phyloP scores from a whole-genome alignment of 768 basidiomycete genomes.

The Tulasnella calospora region DNA sequence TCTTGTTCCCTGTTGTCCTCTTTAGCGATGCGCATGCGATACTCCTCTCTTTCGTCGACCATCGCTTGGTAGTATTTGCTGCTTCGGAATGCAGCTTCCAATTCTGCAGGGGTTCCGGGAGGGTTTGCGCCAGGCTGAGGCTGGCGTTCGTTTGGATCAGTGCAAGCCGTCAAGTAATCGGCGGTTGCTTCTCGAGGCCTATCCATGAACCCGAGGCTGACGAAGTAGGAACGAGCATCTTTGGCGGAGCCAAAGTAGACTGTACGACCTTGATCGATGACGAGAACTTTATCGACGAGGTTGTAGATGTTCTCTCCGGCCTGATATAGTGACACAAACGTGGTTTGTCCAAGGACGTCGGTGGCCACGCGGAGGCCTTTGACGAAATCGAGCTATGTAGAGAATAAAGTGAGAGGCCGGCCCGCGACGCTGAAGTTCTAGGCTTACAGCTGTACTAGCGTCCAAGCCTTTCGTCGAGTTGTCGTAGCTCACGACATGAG shows the following conservation, averaged over 20 bases:
- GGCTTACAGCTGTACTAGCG: slow-evolving; percentile 33
- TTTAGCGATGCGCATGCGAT: slow-evolving; percentile 57
- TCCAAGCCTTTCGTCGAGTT: slow-evolving; percentile 34
- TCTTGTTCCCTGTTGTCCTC: slow-evolving; percentile 51
- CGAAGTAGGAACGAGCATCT: slow-evolving; percentile 45
- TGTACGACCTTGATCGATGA: slow-evolving; percentile 47
- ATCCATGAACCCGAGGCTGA: slow-evolving; percentile 45
- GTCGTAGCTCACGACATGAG: slow-evolving; percentile 34
- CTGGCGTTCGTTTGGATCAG: slow-evolving; percentile 81
- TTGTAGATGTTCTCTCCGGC: slow-evolving; percentile 29
- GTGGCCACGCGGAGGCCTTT: slow-evolving; percentile 42
- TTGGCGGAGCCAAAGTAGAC: slow-evolving; percentile 46
- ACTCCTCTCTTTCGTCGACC: slow-evolving; percentile 48
- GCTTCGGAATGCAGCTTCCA: slow-evolving; percentile 57
- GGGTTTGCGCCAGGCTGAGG: slow-evolving; percentile 59
- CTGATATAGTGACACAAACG: slow-evolving; percentile 46
- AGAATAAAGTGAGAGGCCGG: slow-evolving; percentile 32
- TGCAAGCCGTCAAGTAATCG: slow-evolving; percentile 47
- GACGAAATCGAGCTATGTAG: slow-evolving; percentile 44
- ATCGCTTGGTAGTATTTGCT: slow-evolving; percentile 48
- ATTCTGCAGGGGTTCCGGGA: slow-evolving; percentile 60
- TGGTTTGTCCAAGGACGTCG: slow-evolving; percentile 42
- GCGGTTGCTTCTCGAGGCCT: slow-evolving; percentile 46
- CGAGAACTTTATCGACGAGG: slow-evolving; percentile 35
- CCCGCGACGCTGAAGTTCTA: neutral